A percentile compares a stretch with the other conserved stretches of the same genome.
phyloP scores from a whole-genome alignment of 163 green algal genomes.

The Scenedesmus sp. region DNA sequence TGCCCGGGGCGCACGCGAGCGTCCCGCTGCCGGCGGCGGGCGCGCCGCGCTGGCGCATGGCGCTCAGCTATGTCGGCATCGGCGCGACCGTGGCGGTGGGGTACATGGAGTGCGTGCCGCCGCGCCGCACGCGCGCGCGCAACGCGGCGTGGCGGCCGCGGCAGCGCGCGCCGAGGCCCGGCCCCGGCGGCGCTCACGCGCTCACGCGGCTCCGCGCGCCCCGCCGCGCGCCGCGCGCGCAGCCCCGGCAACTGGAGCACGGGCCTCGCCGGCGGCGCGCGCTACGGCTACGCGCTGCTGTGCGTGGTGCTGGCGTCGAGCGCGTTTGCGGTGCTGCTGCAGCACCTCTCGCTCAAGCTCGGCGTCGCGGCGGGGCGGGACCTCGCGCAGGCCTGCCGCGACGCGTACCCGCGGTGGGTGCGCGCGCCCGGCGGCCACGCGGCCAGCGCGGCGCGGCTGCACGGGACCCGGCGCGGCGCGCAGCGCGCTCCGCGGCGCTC shows the following conservation, averaged over 20 bases:
- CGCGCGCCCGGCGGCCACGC: too few relatives aligned
- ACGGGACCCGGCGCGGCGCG: too few relatives aligned
- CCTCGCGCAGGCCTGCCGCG: slow-evolving; percentile 70
- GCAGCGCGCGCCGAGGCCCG: background rate
- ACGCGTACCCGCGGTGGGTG: slow-evolving; percentile 57
- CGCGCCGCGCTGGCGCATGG: slow-evolving; percentile 46
- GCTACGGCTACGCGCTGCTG: slow-evolving; percentile 78
- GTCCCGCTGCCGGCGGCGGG: slow-evolving; percentile 36
- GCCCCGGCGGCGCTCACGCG: background rate
- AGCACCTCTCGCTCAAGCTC: slow-evolving; percentile 75
- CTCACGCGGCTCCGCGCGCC: too few relatives aligned
- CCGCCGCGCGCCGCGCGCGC: slow-evolving; percentile 31
- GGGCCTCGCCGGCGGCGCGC: slow-evolving; percentile 66
- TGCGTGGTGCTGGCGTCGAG: slow-evolving; percentile 74
- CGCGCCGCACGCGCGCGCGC: background rate
- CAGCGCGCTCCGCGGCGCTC: background rate
- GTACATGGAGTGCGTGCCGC: slow-evolving; percentile 56
- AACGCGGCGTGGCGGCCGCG: background rate
- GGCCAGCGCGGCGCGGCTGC: too few relatives aligned
- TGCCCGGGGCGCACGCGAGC: slow-evolving; percentile 53
- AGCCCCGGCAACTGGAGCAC: slow-evolving; percentile 81
- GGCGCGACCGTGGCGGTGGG: slow-evolving; percentile 71
- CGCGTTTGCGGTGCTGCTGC: slow-evolving; percentile 74
- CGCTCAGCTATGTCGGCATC: slow-evolving; percentile 60
- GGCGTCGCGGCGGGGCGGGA: slow-evolving; percentile 69